These are phyloP conservation scores for Cyclotella baltica DNA, from an alignment of 108 stramenopile genomes.

Conservation along the genomic window DNA sequence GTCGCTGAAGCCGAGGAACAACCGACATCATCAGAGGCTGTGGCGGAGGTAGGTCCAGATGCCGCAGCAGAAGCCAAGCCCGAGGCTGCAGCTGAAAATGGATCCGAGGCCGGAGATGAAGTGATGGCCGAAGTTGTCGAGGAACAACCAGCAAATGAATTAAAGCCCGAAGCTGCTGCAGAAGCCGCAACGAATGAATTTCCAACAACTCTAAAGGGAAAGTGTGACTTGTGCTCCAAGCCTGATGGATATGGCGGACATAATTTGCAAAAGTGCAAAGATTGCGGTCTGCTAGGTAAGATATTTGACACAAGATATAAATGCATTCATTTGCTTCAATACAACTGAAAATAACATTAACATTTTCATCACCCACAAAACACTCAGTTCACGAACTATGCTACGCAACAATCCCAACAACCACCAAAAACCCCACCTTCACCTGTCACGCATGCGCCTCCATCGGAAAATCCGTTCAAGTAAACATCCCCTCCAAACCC, in stretches of 20 bases:
- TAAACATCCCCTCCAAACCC: slow-evolving; percentile 49
- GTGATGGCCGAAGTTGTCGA: no score
- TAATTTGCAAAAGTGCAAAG: slow-evolving; percentile 53
- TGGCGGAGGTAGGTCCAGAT: no score
- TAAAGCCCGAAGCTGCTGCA: neutral
- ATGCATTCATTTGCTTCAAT: neutral
- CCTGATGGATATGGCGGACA: slow-evolving; percentile 36
- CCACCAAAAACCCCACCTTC: slow-evolving; percentile 43
- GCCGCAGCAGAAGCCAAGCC: no score
- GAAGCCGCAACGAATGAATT: neutral
- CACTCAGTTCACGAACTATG: slow-evolving; percentile 62
- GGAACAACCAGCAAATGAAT: no score
- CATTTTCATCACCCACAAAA: no score
- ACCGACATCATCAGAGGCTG: no score
- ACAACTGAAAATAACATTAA: no score
- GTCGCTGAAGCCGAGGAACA: no score
- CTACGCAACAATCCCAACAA: slow-evolving; percentile 42
- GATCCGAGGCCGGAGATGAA: no score
- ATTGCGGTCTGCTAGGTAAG: slow-evolving; percentile 36
- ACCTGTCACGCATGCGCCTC: slow-evolving; percentile 58
- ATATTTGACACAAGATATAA: neutral
- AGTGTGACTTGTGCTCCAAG: slow-evolving; percentile 51
- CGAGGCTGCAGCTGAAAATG: no score
- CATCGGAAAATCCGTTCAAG: slow-evolving; percentile 41
- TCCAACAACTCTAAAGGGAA: slow-evolving; percentile 26